Conservation (phyloP, 352 stramenopile genomes). For the Globisporangium splendens region DNA sequence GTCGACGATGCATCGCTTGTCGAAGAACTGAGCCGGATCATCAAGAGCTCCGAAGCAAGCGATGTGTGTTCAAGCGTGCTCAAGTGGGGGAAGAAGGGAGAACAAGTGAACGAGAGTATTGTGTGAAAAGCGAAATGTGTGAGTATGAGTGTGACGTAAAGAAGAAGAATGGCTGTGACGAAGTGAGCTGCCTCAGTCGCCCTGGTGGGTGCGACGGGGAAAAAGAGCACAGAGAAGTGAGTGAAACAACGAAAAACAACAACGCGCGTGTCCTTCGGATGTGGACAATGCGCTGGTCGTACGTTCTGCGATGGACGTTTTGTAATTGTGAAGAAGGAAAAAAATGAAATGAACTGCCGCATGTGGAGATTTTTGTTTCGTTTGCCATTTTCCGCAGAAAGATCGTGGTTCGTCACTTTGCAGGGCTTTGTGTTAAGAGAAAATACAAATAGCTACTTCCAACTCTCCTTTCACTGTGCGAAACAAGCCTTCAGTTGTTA, state of each 20-base stretch:
- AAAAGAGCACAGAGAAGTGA: not conserved
- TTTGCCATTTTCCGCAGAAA: not conserved
- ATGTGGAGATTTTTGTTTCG: too few species aligned
- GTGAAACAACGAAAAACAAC: not conserved
- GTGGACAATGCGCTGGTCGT: too few species aligned
- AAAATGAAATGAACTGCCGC: too few species aligned
- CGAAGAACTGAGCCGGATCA: conserved; percentile 8
- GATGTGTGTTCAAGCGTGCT: not conserved
- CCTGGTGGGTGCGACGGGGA: not conserved
- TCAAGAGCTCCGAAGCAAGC: not conserved
- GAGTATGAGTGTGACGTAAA: conserved; percentile 10
- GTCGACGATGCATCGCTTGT: conserved; percentile 55
- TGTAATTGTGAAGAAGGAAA: too few species aligned
- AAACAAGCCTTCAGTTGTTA: too few species aligned
- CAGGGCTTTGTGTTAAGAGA: not conserved
- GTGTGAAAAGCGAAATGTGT: conserved; percentile 4
- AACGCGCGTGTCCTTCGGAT: too few species aligned
- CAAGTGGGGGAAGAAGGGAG: conserved; percentile 17
- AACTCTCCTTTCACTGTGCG: too few species aligned
- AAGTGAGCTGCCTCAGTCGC: not conserved
- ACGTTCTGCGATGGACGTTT: too few species aligned
- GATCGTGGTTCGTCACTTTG: not conserved
- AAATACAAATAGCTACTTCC: not conserved
- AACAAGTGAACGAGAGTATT: conserved; percentile 12
- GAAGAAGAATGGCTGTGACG: not conserved